Base-by-base conservation (phyloP, 2,329 filamentous ascomycete genomes). In the Curvularia eragrostidis region DNA sequence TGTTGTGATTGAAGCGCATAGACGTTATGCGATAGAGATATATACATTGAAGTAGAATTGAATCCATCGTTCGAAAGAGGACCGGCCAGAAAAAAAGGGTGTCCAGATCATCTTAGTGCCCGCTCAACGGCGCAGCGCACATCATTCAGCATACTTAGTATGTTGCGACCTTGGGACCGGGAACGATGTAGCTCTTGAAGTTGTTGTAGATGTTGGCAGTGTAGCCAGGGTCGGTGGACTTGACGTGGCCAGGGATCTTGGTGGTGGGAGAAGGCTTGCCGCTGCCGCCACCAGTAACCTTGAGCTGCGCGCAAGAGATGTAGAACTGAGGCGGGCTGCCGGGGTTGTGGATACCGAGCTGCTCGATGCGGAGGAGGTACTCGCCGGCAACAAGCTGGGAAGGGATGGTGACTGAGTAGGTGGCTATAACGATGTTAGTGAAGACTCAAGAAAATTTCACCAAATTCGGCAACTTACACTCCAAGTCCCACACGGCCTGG, bases 351-450 rank as follows among this genome's bases (percentile, higher is more conserved):
- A 83, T 75, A 10, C 71, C 81, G 51, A 83, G 79, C 58, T 82
- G 81, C 69, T 83, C 81, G 51, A 80, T 77, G 23, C 81, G 76
- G 36, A 83, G 71, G 18, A 83, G 74, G 64, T 83, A 82, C 56
- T 83, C 74, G 23, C 81, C 80, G 19, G 75, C 67, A 3, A 81
- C 73, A 5, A 78, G 69, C 43, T 75, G 76, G 5, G 66, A 70
- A 6, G 81, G 81, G 34, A 83, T 75, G 5, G 66, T 74, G 51
- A 75, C 78, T 9, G 65, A 64, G 59, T 76, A 76, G 15, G 72
- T 71, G 28, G 60, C 73, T 75, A 23, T 8, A 21, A 15, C 6
- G 3, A 21, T 49, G 48, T 69, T 63, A 70, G 62, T 26, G 26
- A 52, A 23, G 41, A 15, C 8, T 18, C 39, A 13, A n/a, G 5